Conservation (phyloP, 495 filamentous ascomycete species). For the Aspergillus bridgeri region DNA sequence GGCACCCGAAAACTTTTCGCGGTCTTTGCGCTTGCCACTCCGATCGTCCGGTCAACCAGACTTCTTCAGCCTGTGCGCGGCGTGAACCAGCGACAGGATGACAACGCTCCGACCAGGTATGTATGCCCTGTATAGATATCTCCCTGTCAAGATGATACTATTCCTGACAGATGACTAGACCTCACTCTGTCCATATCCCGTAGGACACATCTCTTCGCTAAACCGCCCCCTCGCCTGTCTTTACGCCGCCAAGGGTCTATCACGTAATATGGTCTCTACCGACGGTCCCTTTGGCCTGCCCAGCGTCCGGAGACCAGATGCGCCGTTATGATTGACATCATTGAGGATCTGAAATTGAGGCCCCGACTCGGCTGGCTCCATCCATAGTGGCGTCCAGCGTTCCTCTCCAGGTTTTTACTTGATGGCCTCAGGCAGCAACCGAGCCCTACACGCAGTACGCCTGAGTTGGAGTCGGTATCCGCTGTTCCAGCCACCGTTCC, state of each 20-base stretch:
- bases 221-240: background rate
- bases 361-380: background rate
- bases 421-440: background rate
- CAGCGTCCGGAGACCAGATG: background rate
- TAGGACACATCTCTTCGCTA: too few species aligned
- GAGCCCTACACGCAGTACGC: background rate
- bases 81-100: background rate
- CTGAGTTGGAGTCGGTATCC: too few species aligned
- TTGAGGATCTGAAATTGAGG: background rate
- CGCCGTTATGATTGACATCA: background rate
- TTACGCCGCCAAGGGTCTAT: too few species aligned
- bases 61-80: background rate
- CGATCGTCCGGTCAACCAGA: conserved; percentile 32
- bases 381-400: background rate
- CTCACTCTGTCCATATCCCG: too few species aligned
- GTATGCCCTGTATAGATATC: too few species aligned
- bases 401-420: background rate
- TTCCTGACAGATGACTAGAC: too few species aligned
- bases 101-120: background rate
- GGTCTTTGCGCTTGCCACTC: conserved; percentile 33
- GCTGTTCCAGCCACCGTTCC: too few species aligned
- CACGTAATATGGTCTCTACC: too few species aligned
- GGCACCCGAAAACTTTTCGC: conserved; percentile 41
- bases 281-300: too few species aligned
- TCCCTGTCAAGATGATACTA: too few species aligned